Evolutionary conservation across 164 flowering plant species (phyloP).

Genomic region (Piper betle): DNA sequence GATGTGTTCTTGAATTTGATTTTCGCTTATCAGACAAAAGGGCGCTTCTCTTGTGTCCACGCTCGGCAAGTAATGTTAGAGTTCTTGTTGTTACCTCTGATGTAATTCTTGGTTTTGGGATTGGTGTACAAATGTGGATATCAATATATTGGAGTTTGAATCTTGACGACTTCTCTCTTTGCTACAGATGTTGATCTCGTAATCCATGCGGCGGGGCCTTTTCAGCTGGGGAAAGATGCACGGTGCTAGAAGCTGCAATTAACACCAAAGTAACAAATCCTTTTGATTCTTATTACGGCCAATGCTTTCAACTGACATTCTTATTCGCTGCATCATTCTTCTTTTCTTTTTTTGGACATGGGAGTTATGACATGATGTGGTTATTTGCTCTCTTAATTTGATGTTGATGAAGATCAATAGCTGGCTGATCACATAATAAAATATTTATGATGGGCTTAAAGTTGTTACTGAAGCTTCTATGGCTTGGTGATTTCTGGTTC

Average conservation of each 20-base stretch:
- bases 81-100: slow-evolving; percentile 3
- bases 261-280: slow-evolving; percentile 63
- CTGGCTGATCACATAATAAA: no score
- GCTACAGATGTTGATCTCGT: slow-evolving; percentile 82
- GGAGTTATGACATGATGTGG: no score
- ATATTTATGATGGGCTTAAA: no score
- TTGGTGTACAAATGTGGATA: background rate
- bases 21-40: slow-evolving; percentile 41
- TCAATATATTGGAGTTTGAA: background rate
- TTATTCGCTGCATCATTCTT: no score
- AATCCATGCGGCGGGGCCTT: slow-evolving; percentile 92
- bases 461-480: no score
- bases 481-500: no score
- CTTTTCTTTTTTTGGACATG: no score
- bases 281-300: background rate
- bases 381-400: no score
- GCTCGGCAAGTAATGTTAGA: slow-evolving; percentile 29
- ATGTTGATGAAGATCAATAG: no score
- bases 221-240: slow-evolving; percentile 71
- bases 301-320: background rate
- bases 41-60: slow-evolving; percentile 58
- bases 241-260: slow-evolving; percentile 91
- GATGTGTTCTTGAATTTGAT: background rate
- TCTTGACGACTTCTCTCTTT: background rate
- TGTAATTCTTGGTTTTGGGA: background rate